Conservation (phyloP, 2,329 filamentous ascomycete species). For the Colletotrichum trifolii region DNA sequence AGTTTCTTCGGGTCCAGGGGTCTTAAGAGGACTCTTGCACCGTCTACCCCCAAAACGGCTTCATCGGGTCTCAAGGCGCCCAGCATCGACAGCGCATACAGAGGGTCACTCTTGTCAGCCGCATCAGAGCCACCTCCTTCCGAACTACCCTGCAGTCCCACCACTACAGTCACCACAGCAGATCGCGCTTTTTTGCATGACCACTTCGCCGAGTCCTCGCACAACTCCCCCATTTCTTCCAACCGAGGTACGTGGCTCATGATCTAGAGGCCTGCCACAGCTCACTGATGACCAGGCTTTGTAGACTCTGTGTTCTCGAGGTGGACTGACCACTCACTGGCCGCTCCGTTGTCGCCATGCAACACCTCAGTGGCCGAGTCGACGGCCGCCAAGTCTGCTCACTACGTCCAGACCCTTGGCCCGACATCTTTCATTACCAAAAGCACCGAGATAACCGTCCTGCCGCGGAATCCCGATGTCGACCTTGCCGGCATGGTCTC, state of each 20-base stretch:
- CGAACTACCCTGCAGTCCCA: slow-evolving; percentile 16
- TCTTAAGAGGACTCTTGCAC: slow-evolving; percentile 46
- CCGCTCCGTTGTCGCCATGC: slow-evolving; percentile 47
- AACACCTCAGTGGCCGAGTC: slow-evolving; percentile 46
- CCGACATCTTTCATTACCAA: slow-evolving; percentile 56
- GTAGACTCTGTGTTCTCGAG: slow-evolving; percentile 58
- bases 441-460: slow-evolving; percentile 51
- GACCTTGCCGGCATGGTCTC: slow-evolving; percentile 48
- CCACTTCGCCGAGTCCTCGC: slow-evolving; percentile 25
- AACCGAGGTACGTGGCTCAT: slow-evolving; percentile 46
- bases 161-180: slow-evolving; percentile 4
- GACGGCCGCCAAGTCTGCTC: slow-evolving; percentile 43
- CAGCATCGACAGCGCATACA: slow-evolving; percentile 29
- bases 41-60: slow-evolving; percentile 39
- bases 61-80: slow-evolving; percentile 14
- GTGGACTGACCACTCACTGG: slow-evolving; percentile 53
- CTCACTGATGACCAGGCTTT: slow-evolving; percentile 38
- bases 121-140: slow-evolving; percentile 26
- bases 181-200: slow-evolving; percentile 21
- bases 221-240: slow-evolving; percentile 43
- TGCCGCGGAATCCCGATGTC: slow-evolving; percentile 46
- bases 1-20: slow-evolving; percentile 57
- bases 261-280: slow-evolving; percentile 21
- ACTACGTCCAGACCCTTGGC: slow-evolving; percentile 52
- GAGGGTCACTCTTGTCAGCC: slow-evolving; percentile 31